Percentiles rank a stretch among this genome's conserved stretches.
phyloP scores from a whole-genome alignment of 257 asterid species.

The Avicennia marina region DNA sequence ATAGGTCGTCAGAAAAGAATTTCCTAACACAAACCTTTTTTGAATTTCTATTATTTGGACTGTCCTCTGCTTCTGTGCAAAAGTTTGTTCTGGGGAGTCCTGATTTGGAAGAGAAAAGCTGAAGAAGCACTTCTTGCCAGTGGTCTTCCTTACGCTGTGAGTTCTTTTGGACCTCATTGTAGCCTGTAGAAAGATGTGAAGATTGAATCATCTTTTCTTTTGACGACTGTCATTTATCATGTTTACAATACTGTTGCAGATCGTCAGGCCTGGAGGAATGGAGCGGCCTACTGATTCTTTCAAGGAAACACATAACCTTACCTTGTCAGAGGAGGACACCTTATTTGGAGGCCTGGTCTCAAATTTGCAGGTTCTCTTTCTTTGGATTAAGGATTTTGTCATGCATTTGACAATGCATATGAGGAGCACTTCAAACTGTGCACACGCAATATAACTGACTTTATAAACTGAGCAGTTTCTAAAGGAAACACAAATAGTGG shows the following conservation, averaged over 20 bases:
- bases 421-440: no score
- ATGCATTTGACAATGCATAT: neutral
- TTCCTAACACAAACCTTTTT: neutral
- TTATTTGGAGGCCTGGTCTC: conserved; percentile 94
- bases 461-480: no score
- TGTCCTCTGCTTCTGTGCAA: conserved; percentile 14
- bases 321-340: conserved; percentile 71
- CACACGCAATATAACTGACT: no score
- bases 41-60: conserved; percentile 3
- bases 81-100: conserved; percentile 98
- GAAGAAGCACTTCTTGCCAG: conserved; percentile 92
- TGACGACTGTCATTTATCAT: conserved; percentile 9
- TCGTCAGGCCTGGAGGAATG: conserved; percentile 98
- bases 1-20: conserved; percentile 8
- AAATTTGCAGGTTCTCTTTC: conserved; percentile 72
- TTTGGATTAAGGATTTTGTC: neutral
- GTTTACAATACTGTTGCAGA: conserved; percentile 40
- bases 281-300: conserved; percentile 94
- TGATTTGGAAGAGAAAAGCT: conserved; percentile 84
- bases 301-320: conserved; percentile 87
- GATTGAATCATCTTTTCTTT: neutral
- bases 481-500: no score
- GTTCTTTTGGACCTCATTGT: conserved; percentile 23
- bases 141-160: conserved; percentile 84
- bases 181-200: neutral